Percentiles rank a stretch among this genome's conserved stretches.
phyloP scores from a whole-genome alignment of 176 grass and related monocot genomes.

The Carex parvula region DNA sequence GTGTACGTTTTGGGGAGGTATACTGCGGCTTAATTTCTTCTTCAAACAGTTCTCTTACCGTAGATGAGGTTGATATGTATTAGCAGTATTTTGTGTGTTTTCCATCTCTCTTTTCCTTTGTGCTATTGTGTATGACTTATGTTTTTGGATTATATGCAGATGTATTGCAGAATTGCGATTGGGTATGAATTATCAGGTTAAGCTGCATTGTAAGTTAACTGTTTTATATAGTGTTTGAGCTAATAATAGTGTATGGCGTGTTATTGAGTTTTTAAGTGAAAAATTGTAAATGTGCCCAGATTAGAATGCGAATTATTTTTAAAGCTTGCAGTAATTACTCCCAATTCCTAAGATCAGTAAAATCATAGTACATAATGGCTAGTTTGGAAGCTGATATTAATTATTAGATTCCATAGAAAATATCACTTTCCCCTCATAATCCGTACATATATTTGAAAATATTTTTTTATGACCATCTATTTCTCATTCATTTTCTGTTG shows the following conservation, averaged over 20 bases:
- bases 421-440: too few species aligned
- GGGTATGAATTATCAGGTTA: not conserved
- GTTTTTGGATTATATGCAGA: not conserved
- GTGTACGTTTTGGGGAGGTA: slow-evolving; percentile 26
- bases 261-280: not conserved
- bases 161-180: not conserved
- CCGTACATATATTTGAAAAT: not conserved
- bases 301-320: not conserved
- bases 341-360: too few species aligned
- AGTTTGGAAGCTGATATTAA: too few species aligned
- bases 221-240: not conserved
- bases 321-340: too few species aligned
- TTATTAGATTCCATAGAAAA: too few species aligned
- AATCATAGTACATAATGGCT: too few species aligned
- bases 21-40: slow-evolving; percentile 34
- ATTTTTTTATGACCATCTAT: not conserved
- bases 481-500: not conserved
- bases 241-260: not conserved
- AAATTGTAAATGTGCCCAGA: not conserved
- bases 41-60: slow-evolving; percentile 41
- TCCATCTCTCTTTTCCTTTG: not conserved
- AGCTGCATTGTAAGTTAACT: not conserved
- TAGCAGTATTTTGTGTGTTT: not conserved
- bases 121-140: not conserved
- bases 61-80: not conserved